Percentiles rank a stretch among this genome's conserved stretches.
Conservation (phyloP, 2,329 filamentous ascomycete species). For the Lasiodiplodia sp. region DNA sequence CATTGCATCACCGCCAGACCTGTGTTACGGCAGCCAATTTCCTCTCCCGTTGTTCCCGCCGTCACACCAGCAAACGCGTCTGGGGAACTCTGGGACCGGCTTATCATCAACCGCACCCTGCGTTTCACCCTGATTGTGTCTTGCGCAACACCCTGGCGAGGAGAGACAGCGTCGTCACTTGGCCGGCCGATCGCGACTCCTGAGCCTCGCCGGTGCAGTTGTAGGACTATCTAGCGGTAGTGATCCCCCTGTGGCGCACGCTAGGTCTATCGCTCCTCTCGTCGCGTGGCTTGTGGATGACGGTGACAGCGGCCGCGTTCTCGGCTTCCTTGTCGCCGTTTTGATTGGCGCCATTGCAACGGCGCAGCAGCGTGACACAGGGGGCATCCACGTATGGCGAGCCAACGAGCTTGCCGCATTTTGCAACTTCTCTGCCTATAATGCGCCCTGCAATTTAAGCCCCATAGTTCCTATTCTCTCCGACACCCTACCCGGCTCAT, state of each 20-base stretch:
- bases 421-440: constrained; percentile 5
- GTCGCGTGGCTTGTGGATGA: constrained; percentile 5
- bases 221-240: not conserved
- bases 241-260: constrained; percentile 7
- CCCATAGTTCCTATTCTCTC: constrained; percentile 14
- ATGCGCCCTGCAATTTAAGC: constrained; percentile 21
- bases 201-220: not conserved
- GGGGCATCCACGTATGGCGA: constrained; percentile 2
- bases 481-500: not conserved
- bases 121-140: constrained; percentile 12
- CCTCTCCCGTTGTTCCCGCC: not conserved
- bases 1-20: not conserved
- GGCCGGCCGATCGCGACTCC: not conserved
- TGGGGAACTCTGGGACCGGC: not conserved
- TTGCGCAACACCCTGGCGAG: not conserved
- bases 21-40: too few relatives aligned
- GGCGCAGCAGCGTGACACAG: constrained; percentile 4
- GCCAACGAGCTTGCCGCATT: not conserved
- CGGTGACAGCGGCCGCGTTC: constrained; percentile 2
- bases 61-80: not conserved
- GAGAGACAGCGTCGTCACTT: too few relatives aligned
- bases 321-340: constrained; percentile 16
- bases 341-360: constrained; percentile 22
- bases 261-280: not conserved
- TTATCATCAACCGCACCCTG: not conserved